Conservation (phyloP, 179 eudicot species). For the Sideroxylon spinosum region DNA sequence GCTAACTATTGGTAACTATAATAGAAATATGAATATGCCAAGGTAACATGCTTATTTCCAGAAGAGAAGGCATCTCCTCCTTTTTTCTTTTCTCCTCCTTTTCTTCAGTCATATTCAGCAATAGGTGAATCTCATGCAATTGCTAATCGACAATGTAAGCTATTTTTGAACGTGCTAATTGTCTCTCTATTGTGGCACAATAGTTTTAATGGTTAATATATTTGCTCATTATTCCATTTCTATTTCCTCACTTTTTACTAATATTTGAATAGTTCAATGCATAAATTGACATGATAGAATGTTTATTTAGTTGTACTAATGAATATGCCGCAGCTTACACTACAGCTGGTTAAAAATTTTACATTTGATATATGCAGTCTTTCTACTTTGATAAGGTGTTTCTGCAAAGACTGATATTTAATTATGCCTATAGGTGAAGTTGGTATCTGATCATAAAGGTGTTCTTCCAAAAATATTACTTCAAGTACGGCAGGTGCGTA, state of each 20-base stretch:
- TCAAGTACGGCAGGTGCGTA: conserved; percentile 75
- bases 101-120: no score
- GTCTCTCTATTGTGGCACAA: not conserved
- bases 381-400: not conserved
- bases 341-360: not conserved
- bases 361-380: not conserved
- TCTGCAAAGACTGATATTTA: not conserved
- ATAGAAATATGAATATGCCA: no score
- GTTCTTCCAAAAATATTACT: conserved; percentile 78
- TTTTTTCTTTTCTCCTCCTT: no score
- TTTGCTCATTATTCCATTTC: not conserved
- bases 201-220: not conserved
- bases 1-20: no score
- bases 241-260: not conserved
- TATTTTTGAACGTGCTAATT: not conserved
- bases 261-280: not conserved
- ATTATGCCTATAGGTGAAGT: conserved; percentile 53
- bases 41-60: no score
- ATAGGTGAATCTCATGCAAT: not conserved
- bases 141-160: not conserved
- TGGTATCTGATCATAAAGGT: conserved; percentile 69
- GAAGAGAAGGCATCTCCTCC: no score
- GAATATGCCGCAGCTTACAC: not conserved
- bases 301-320: not conserved
- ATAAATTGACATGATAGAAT: not conserved